A percentile compares a stretch with the other conserved stretches of the same genome.
phyloP scores from a whole-genome alignment of 306 rosid species.

The Cyclanthera cordifolia region DNA sequence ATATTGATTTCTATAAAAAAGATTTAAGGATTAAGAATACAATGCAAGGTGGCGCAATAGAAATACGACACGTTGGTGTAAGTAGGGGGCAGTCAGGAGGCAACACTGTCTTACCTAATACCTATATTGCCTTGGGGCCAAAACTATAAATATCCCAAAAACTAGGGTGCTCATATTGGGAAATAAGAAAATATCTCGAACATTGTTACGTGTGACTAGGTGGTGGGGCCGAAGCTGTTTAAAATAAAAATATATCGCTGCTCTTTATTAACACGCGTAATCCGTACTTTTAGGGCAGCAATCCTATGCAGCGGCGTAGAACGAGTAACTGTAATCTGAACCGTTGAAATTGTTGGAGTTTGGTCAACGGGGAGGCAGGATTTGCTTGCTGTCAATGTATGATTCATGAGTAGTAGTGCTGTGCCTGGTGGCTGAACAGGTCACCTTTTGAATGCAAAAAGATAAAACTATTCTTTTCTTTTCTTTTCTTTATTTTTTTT shows the following conservation, averaged over 20 bases:
- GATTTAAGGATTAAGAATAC: too few species aligned
- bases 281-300: not conserved
- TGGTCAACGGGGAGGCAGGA: not conserved
- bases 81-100: too few species aligned
- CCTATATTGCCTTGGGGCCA: too few species aligned
- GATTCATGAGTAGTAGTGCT: not conserved
- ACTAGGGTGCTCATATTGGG: not conserved
- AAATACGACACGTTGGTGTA: too few species aligned
- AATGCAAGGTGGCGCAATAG: too few species aligned
- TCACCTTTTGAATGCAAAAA: not conserved
- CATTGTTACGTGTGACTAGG: not conserved
- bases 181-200: not conserved
- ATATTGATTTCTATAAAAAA: too few species aligned
- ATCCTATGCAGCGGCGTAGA: not conserved
- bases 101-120: too few species aligned
- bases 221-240: conserved; percentile 1
- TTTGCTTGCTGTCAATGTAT: not conserved
- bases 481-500: not conserved
- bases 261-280: not conserved
- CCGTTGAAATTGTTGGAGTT: not conserved
- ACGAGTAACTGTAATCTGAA: not conserved
- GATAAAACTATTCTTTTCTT: not conserved
- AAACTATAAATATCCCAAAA: not conserved
- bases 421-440: not conserved
- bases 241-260: not conserved